Percentiles rank a stretch among this genome's conserved stretches.
phyloP scores from a whole-genome alignment of 2,329 filamentous ascomycete genomes.

The Diaporthe caulivora region DNA sequence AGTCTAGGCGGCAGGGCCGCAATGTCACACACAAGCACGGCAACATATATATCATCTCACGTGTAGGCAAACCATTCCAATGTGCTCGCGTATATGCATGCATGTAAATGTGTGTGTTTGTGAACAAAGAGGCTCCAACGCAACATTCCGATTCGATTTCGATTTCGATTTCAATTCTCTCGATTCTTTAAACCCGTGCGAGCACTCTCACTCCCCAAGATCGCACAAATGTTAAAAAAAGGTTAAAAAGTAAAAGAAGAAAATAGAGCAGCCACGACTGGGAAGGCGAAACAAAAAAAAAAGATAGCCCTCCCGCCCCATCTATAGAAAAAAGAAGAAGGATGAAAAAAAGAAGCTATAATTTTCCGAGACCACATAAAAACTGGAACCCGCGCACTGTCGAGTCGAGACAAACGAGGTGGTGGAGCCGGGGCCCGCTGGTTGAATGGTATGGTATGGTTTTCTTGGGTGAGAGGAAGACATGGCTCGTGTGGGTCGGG shows the following conservation, averaged over 20 bases:
- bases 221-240: background rate
- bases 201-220: no score
- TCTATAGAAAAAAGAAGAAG: conserved; percentile 19
- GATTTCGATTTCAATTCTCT: conserved; percentile 16
- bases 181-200: conserved; percentile 15
- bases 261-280: background rate
- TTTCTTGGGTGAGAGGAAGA: no score
- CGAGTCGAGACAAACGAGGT: background rate
- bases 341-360: conserved; percentile 2
- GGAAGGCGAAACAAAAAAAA: no score
- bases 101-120: background rate
- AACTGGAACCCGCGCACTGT: background rate
- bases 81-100: background rate
- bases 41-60: background rate
- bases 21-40: background rate
- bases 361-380: conserved; percentile 8
- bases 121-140: background rate
- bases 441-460: background rate
- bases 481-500: no score
- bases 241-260: background rate
- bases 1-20: no score
- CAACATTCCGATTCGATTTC: conserved; percentile 4
- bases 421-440: background rate
- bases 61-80: background rate
- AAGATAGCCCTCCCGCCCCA: conserved; percentile 10